These are phyloP conservation scores for Heimioporus sp. DNA, from an alignment of 768 basidiomycete genomes.

Conservation along the genomic window DNA sequence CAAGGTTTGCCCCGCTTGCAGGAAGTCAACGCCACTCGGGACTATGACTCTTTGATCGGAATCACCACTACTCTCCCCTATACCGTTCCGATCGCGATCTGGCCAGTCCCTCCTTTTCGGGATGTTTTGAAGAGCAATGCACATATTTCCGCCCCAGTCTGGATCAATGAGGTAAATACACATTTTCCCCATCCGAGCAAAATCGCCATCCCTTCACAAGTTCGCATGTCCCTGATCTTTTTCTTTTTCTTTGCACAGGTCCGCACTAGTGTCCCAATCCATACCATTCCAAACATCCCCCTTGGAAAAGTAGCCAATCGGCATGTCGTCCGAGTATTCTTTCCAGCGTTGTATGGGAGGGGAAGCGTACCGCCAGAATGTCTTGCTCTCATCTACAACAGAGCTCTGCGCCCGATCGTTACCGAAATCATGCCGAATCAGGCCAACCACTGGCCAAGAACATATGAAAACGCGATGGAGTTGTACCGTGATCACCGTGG, in stretches of 20 bases:
- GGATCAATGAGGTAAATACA: background rate
- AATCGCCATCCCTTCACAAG: too few relatives aligned
- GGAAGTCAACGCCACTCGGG: background rate
- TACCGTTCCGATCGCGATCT: background rate
- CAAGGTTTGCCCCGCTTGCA: background rate
- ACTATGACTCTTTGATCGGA: slow-evolving; percentile 10
- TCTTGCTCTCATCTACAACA: too few relatives aligned
- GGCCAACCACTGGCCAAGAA: too few relatives aligned
- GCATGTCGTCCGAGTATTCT: too few relatives aligned
- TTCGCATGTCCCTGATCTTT: too few relatives aligned
- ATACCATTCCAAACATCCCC: background rate
- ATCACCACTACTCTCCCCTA: background rate
- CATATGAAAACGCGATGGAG: too few relatives aligned
- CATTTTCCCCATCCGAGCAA: background rate
- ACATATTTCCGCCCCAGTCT: too few relatives aligned
- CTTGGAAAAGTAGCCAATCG: background rate
- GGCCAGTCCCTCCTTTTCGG: background rate
- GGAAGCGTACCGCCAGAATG: too few relatives aligned
- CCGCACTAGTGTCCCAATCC: background rate
- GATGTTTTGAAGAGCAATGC: background rate
- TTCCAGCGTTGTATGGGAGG: too few relatives aligned
- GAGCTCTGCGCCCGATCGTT: too few relatives aligned
- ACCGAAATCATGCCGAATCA: too few relatives aligned
- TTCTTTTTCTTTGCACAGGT: background rate
- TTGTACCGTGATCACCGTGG: too few relatives aligned